These are phyloP conservation scores for Canavalia gladiata DNA, from an alignment of 306 rosid species.

Conservation along the genomic window DNA sequence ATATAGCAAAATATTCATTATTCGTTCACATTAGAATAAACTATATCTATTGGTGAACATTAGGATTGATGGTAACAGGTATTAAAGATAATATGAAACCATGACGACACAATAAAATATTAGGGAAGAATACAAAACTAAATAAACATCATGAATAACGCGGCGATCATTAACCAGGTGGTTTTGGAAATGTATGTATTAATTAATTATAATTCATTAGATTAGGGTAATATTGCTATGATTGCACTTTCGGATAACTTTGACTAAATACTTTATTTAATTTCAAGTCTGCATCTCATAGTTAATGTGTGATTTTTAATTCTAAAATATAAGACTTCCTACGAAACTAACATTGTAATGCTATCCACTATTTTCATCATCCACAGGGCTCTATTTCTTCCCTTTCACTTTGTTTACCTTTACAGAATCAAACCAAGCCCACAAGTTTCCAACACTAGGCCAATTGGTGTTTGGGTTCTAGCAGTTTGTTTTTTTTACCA, in stretches of 20 bases:
- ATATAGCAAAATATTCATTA: neutral
- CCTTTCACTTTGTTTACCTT: no score
- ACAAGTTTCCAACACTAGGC: no score
- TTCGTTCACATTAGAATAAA: conserved; percentile 1
- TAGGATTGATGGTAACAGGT: conserved; percentile 23
- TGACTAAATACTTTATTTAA: neutral
- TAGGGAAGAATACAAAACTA: neutral
- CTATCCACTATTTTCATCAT: no score
- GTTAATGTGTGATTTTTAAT: no score
- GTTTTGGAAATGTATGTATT: neutral
- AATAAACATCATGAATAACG: conserved; percentile 1
- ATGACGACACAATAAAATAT: neutral
- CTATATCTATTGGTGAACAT: conserved; percentile 28
- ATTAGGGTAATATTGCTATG: neutral
- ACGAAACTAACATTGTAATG: no score
- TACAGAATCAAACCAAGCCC: no score
- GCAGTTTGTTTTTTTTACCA: no score
- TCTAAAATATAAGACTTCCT: no score
- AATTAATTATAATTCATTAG: conserved; percentile 10
- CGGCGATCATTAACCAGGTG: neutral
- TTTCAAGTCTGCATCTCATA: no score
- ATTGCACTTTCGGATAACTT: neutral
- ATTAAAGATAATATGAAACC: neutral
- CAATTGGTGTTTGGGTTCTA: no score
- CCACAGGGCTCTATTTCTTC: no score